phyloP scores from a whole-genome alignment of 345 rosid species.

The Lepidium aucheri region DNA sequence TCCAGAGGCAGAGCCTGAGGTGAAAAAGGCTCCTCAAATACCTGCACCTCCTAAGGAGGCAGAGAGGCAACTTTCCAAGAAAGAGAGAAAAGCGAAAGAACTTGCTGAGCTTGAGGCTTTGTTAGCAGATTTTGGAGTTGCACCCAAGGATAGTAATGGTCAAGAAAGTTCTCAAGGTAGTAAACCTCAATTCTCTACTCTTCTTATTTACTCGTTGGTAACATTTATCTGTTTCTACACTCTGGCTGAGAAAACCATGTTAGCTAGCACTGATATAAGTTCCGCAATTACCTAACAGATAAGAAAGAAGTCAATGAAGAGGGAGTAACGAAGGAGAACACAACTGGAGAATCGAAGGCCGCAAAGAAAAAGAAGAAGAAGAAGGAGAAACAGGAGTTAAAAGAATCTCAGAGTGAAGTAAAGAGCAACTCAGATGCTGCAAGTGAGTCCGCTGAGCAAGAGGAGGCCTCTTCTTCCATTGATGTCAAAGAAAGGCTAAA shows the following conservation, averaged over 20 bases:
- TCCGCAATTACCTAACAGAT: constrained; percentile 12
- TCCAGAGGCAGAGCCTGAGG: constrained; percentile 37
- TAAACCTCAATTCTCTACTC: background rate
- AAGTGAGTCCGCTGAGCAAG: constrained; percentile 28
- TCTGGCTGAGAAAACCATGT: background rate
- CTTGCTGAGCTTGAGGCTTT: constrained; percentile 88
- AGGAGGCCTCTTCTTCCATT: constrained; percentile 26
- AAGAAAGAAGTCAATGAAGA: constrained; percentile 35
- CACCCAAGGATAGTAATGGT: constrained; percentile 37
- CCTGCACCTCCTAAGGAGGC: constrained; percentile 51
- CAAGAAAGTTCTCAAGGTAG: constrained; percentile 47
- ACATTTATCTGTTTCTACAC: background rate
- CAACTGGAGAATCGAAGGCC: constrained; percentile 25
- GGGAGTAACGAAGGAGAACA: constrained; percentile 23
- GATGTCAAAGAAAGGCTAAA: constrained; percentile 61
- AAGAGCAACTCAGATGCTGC: constrained; percentile 24
- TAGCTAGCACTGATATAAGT: background rate
- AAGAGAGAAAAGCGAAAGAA: constrained; percentile 79
- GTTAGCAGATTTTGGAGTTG: constrained; percentile 62
- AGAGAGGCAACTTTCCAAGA: constrained; percentile 86
- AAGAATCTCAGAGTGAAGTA: constrained; percentile 36
- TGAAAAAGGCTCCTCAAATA: constrained; percentile 37
- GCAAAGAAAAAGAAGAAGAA: constrained; percentile 27
- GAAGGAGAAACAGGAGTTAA: constrained; percentile 24
- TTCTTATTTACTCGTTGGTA: background rate